phyloP scores from a whole-genome alignment of 2,329 filamentous ascomycete species.

The Alternaria longipes region DNA sequence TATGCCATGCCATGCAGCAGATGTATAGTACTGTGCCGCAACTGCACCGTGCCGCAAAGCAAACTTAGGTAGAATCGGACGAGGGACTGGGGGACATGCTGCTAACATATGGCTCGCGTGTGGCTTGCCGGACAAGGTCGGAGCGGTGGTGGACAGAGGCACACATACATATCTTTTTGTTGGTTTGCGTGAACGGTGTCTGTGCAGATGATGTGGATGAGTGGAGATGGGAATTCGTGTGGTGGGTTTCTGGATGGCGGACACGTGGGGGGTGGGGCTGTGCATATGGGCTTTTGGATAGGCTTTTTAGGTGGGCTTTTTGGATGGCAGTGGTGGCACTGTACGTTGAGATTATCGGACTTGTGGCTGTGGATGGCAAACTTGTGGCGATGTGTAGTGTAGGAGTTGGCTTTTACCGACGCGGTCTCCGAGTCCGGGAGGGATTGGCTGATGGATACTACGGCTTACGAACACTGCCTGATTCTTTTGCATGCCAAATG shows the following conservation, averaged over 20 bases:
- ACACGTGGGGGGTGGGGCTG: background rate
- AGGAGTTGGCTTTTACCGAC: background rate
- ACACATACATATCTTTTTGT: background rate
- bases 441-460: background rate
- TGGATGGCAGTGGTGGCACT: background rate
- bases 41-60: background rate
- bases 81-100: background rate
- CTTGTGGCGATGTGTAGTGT: background rate
- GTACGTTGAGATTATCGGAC: background rate
- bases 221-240: background rate
- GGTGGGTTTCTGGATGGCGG: background rate
- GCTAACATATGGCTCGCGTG: background rate
- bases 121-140: background rate
- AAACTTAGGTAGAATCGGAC: background rate
- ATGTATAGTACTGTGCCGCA: background rate
- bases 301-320: background rate
- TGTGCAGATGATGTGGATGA: background rate
- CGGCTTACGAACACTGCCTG: background rate
- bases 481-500: no score
- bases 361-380: background rate
- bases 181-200: slow-evolving; percentile 1
- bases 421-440: background rate
- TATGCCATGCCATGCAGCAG: background rate
- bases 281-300: background rate
- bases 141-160: background rate